phyloP scores from a whole-genome alignment of 2,329 filamentous ascomycete genomes.

The Trichoderma cornu-damae region DNA sequence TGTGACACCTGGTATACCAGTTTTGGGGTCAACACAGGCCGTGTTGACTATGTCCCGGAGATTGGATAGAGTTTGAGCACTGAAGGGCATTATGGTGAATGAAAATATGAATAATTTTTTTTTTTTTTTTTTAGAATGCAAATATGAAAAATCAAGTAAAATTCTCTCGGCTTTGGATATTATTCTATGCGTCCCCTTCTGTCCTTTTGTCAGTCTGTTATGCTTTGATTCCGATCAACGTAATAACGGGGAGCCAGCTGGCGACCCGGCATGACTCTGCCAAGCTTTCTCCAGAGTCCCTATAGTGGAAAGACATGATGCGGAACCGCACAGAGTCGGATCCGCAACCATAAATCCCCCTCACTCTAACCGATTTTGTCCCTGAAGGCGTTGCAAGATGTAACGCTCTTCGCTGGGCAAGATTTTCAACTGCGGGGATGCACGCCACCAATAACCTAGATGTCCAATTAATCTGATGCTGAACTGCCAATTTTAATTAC shows the following conservation, averaged over 20 bases:
- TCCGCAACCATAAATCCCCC: not conserved
- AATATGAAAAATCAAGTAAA: no score
- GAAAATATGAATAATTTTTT: no score
- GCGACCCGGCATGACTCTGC: not conserved
- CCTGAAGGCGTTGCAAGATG: not conserved
- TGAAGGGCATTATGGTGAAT: not conserved
- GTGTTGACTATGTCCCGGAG: not conserved
- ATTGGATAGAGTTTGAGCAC: not conserved
- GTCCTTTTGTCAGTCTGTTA: not conserved
- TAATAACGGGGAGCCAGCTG: not conserved
- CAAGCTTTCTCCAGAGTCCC: not conserved
- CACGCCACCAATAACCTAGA: not conserved
- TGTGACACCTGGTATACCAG: not conserved
- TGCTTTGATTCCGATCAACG: not conserved
- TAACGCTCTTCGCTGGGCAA: not conserved
- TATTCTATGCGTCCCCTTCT: not conserved
- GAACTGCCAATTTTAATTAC: not conserved
- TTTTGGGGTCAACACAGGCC: not conserved
- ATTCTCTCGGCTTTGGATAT: not conserved
- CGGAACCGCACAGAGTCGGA: not conserved
- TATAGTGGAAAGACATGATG: not conserved
- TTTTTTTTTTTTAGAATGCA: no score
- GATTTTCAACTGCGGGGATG: not conserved
- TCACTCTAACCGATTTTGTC: not conserved
- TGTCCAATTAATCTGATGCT: not conserved